phyloP scores from a whole-genome alignment of 192 early-diverging fungal species.

The Martensiomyces pterosporus region DNA sequence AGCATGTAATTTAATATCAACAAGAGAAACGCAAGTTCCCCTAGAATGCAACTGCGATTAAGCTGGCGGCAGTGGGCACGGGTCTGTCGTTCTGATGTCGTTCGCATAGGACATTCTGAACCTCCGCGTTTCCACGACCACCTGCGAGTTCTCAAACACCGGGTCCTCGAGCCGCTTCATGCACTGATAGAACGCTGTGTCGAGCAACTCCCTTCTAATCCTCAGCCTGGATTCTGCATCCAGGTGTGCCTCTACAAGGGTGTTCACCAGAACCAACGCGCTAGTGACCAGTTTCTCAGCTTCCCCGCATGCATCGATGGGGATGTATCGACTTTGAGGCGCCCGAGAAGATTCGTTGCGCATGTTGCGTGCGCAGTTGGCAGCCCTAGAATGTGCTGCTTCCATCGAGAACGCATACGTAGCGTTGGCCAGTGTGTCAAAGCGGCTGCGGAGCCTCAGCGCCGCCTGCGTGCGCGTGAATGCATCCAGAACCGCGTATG shows the following conservation, averaged over 20 bases:
- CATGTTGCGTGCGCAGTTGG: too few species aligned
- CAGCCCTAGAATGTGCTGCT: not conserved
- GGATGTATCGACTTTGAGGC: too few species aligned
- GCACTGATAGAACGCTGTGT: conserved; percentile 34
- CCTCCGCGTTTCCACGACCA: conserved; percentile 14
- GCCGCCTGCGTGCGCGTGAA: conserved; percentile 28
- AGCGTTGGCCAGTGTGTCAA: conserved; percentile 37
- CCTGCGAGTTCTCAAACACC: conserved; percentile 10
- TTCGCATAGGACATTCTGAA: conserved; percentile 26
- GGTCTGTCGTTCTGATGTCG: conserved; percentile 15
- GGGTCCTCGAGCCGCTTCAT: conserved; percentile 36
- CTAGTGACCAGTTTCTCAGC: conserved; percentile 21
- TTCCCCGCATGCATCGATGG: not conserved
- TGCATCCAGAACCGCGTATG: conserved; percentile 25
- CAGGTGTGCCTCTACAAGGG: conserved; percentile 25
- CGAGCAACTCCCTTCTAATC: conserved; percentile 34
- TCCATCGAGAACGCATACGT: conserved; percentile 17
- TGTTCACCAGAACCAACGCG: conserved; percentile 29
- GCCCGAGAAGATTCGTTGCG: too few species aligned
- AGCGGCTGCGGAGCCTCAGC: conserved; percentile 29
- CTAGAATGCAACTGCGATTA: too few species aligned
- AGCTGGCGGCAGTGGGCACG: not conserved
- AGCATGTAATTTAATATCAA: too few species aligned
- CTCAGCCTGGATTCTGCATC: conserved; percentile 17
- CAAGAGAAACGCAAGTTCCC: too few species aligned